Evolutionary conservation across 805 yeast species (phyloP), one percentile per base, ranked within the genome.

Genomic region (Hanseniaspora valbyensis): DNA sequence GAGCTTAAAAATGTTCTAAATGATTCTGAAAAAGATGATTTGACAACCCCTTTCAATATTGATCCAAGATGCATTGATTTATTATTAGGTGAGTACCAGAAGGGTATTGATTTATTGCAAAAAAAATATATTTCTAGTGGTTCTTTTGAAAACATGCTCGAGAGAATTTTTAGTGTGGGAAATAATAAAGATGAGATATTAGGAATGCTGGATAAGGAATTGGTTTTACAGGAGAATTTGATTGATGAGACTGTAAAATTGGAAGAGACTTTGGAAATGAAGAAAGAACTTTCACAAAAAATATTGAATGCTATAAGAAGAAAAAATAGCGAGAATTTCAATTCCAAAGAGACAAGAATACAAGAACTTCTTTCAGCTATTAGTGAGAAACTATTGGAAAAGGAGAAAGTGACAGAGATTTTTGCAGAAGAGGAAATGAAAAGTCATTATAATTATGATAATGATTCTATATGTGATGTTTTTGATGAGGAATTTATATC

Each of bases 221-320:
- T 59, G 13, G 49, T 42, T n/a, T 52, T 49, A 5, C 55, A 57
- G 24, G 52, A 55, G 19, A 29, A 40, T 2, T 13, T 44, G 22
- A 44, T 26, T 12, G 37, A 52, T 7, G 59, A 59, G 37, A 59
- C 64, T 7, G 56, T 56, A 14, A 51, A 52, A 6, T 51, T 58
- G 14, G 59, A 60, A 36, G 34, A 24, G 1, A 53, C 56, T 12
- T 58, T 64, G 2, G 32, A 40, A 0, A 36, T 49, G 7, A 50
- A 54, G 14, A 54, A 60, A 24, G 54, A 55, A 12, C 54, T 54
- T 4, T 30, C 59, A 12, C 55, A 56, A 2, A 53, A 55, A 24
- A 54, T 56, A 14, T 59, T 60, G 39, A 56, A 58, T 40, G 52
- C 41, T 4, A 53, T 60, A 4, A 62, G 60, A 33, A n/a, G 13